phyloP scores from a whole-genome alignment of 331 rosid species.

The Quercus phellos region DNA sequence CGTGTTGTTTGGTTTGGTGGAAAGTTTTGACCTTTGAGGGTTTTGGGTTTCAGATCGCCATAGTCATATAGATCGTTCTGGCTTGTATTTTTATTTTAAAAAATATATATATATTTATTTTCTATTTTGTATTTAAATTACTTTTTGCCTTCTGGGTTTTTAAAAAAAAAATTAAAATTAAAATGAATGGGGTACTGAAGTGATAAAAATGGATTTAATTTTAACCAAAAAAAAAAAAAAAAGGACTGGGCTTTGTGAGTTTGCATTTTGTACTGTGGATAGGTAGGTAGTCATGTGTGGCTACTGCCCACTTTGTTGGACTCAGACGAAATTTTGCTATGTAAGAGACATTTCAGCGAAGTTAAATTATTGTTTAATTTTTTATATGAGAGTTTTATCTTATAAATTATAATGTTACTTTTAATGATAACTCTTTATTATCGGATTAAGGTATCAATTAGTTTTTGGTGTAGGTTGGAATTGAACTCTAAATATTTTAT shows the following conservation, averaged over 20 bases:
- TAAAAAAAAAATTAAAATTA: too few relatives aligned
- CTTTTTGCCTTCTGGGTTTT: neutral
- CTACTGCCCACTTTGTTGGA: too few relatives aligned
- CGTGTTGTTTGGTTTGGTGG: neutral
- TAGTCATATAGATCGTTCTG: neutral
- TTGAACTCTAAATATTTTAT: rapidly evolving
- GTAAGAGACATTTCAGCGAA: rapidly evolving
- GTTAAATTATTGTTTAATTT: too few relatives aligned
- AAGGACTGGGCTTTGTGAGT: too few relatives aligned
- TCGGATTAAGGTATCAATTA: rapidly evolving
- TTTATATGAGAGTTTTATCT: too few relatives aligned
- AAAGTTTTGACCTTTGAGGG: neutral
- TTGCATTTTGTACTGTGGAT: too few relatives aligned
- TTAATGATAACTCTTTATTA: rapidly evolving
- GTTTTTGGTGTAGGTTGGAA: rapidly evolving
- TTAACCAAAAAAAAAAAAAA: too few relatives aligned
- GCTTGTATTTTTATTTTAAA: neutral
- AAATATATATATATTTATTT: neutral
- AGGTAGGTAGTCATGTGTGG: too few relatives aligned
- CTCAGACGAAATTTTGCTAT: too few relatives aligned
- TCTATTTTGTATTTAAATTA: too few relatives aligned
- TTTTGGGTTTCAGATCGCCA: neutral
- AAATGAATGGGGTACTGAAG: too few relatives aligned
- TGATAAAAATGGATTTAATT: too few relatives aligned
- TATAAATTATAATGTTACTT: rapidly evolving